Evolutionary conservation across 176 grass and related monocot species (phyloP), one percentile per base, ranked within the genome.

Genomic region (Phyllostachys edulis): DNA sequence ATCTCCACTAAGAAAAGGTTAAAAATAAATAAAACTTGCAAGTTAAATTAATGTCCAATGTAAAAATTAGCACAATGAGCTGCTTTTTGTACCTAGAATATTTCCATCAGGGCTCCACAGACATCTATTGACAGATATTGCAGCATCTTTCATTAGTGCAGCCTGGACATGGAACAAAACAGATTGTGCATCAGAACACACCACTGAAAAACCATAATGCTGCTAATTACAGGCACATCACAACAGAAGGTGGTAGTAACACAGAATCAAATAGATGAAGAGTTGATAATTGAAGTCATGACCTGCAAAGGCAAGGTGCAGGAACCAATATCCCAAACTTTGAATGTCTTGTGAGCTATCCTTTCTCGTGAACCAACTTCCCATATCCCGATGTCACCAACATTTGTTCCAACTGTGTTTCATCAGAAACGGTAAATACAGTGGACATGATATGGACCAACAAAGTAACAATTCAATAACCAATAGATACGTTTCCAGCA

Each of bases 331-430:
- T 99, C 93, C 97, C 97, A 99, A 77, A 99, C 97, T 95, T 96
- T 99, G 82, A 99, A 99, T 71, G 91, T 87, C 77, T 84, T 99
- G 84, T 96, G 88, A 68, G 97, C 90, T 87, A 99, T 92, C 91
- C 82, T 94, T 87, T 99, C 97, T 63, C 90, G 92, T 51, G 97
- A 96, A 75, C 97, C 97, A 84, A 99, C 91, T 81, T 99, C 97
- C 97, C 97, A 99, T 81, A 99, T 94, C 26, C 88, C 91, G 27
- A 99, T 92, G 80, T 99, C 97, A 89, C 97, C 97, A 80, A 99
- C 93, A 99, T 99, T 99, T 72, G 97, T 99, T 82, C 97, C 97
- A 88, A 96, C 97, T 99, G 79, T 24, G 75, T 79, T 67, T 51
- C n/a, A 87, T 64, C 45, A 87, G 12, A 63, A 68, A 77, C 18